These are phyloP conservation scores for Ustilago curta DNA, from an alignment of 1,284 basidiomycete species.

Conservation along the genomic window DNA sequence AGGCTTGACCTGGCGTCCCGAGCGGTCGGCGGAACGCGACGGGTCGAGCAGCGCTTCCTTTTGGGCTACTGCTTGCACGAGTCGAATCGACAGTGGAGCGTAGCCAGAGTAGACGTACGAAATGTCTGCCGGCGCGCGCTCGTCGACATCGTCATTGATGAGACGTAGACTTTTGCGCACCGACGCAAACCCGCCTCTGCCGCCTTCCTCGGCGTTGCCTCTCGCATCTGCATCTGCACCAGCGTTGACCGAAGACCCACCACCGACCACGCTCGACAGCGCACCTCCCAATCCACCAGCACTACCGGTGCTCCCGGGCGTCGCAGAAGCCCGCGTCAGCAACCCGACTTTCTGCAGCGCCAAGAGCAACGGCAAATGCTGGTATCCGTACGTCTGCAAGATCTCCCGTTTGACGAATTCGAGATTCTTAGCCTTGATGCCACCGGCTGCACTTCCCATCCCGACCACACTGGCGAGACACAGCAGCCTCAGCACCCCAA, in stretches of 20 bases:
- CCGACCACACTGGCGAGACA: constrained; percentile 85
- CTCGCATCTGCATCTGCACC: constrained; percentile 3
- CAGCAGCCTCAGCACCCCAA: constrained; percentile 76
- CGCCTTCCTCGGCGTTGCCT: constrained; percentile 35
- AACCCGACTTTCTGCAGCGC: constrained; percentile 81
- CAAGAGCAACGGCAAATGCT: constrained; percentile 85
- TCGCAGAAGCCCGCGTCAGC: constrained; percentile 62
- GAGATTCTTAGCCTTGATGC: constrained; percentile 86
- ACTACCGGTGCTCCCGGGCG: constrained; percentile 8
- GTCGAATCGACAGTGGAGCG: constrained; percentile 88
- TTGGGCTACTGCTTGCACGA: constrained; percentile 91
- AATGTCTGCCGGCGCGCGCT: constrained; percentile 83
- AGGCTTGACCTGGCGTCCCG: constrained; percentile 7
- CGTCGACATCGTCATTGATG: constrained; percentile 86
- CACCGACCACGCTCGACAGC: constrained; percentile 46
- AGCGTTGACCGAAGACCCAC: constrained; percentile 7
- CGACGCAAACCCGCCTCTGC: constrained; percentile 75
- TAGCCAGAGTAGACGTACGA: constrained; percentile 97
- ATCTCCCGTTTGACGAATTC: constrained; percentile 92
- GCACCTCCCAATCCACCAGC: constrained; percentile 21
- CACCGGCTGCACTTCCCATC: constrained; percentile 72
- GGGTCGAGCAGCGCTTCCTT: constrained; percentile 81
- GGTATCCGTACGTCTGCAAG: constrained; percentile 93
- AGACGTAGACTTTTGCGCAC: constrained; percentile 88
- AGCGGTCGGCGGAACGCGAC: constrained; percentile 15